Base-by-base conservation (phyloP, 805 yeast genomes). In the Ogataea salicorniae region DNA sequence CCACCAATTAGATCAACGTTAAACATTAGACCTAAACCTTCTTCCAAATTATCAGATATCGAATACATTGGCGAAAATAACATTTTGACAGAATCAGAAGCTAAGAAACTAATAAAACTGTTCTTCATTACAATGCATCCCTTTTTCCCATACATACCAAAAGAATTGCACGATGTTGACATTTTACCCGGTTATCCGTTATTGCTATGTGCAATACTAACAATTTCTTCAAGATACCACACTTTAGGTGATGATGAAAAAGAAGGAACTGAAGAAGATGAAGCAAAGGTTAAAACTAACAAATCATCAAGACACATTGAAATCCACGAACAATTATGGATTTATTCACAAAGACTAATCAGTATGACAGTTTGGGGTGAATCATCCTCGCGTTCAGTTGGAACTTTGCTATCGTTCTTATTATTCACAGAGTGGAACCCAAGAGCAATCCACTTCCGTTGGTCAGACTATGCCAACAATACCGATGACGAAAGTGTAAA, bases 351-450 rank as follows among this genome's bases (percentile, higher is more conserved):
- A 67, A 64, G 83, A 51, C 71, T 88, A 49, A 83, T 89, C 38
- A 85, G 95, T 3, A 87, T 84, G 64, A 83, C 95, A 0, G 90
- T 88, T 5, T 90, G 96, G 97, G 96, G 95, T 1, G 96, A 88
- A 61, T 94, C 95, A 0, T 83, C 87, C 49, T 86, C 94, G 6
- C 70, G 96, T 52, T 84, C 94, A 0, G 78, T 90, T 3, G 97
- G 96, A 1, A 88, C 97, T 0, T 83, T 90, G 6, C 74, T 86
- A 50, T 91, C 97, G 0, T 87, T 91, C 60, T 66, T 91, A 43
- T 70, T 91, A 16, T 84, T 88, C 56, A 87, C 96, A 0, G 97
- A 92, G 64, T 91, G 98, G 98, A 89, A 90, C 57, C 97, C 97
- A 4, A 71, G 96, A 46, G 96, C 96, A 3, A 89, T 90, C 50